phyloP scores from a whole-genome alignment of 2,329 filamentous ascomycete species.

The Neofusicoccum laricinum region DNA sequence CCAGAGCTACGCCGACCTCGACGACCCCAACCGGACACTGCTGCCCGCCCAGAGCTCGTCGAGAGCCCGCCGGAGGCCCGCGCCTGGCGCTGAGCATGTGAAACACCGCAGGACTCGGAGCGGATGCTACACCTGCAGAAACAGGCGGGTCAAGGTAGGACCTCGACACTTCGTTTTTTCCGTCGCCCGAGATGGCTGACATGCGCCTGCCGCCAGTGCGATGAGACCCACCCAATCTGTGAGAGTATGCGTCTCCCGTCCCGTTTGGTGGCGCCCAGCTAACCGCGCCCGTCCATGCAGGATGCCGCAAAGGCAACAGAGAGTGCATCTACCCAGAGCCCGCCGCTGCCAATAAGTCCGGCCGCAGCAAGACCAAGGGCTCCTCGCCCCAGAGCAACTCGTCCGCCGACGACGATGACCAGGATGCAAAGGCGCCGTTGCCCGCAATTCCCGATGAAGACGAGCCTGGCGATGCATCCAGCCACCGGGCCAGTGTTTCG shows the following conservation, averaged over 20 bases:
- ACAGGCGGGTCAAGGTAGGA: constrained; percentile 73
- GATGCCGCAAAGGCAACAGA: constrained; percentile 87
- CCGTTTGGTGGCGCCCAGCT: constrained; percentile 1
- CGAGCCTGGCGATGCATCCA: constrained; percentile 37
- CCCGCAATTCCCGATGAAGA: constrained; percentile 47
- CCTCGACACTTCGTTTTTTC: background rate
- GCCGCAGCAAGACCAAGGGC: constrained; percentile 45
- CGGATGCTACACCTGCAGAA: constrained; percentile 89
- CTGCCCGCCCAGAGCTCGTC: constrained; percentile 23
- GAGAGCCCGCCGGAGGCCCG: constrained; percentile 29
- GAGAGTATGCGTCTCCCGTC: constrained; percentile 55
- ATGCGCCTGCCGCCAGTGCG: constrained; percentile 60
- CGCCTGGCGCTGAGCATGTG: constrained; percentile 60
- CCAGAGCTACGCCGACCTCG: constrained; percentile 34
- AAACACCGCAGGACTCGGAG: constrained; percentile 93
- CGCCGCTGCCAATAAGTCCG: constrained; percentile 50
- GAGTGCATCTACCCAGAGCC: constrained; percentile 87
- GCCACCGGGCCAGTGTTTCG: constrained; percentile 10
- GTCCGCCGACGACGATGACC: constrained; percentile 54
- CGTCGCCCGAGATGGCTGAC: constrained; percentile 14
- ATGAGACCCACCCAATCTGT: constrained; percentile 83
- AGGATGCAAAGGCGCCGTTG: constrained; percentile 40
- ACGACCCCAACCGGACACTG: constrained; percentile 27
- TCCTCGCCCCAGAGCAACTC: constrained; percentile 47
- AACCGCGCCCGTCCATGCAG: constrained; percentile 40